Conservation (phyloP, 2,329 filamentous ascomycete genomes). For the Colletotrichum sp. region DNA sequence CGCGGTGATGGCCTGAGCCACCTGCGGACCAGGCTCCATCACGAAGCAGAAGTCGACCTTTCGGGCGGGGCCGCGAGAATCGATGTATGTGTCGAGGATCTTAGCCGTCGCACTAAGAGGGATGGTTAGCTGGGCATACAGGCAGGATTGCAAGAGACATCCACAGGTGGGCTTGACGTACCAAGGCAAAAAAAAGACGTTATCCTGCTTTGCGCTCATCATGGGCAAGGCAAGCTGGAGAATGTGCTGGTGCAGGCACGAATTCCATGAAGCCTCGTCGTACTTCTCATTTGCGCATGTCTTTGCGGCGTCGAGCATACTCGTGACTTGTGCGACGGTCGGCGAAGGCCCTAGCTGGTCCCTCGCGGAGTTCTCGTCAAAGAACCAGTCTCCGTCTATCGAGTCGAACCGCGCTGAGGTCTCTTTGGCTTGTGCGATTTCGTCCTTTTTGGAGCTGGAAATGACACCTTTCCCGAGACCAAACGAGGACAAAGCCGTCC, state of each 20-base stretch:
- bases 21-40: neutral
- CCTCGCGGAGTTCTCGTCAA: neutral
- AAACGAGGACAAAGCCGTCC: neutral
- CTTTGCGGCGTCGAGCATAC: neutral
- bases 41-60: neutral
- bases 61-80: neutral
- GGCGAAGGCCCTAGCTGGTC: neutral
- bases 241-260: neutral
- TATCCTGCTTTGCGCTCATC: neutral
- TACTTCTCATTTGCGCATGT: neutral
- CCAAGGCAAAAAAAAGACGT: neutral
- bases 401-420: neutral
- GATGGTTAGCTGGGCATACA: neutral
- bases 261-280: neutral
- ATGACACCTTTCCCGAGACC: neutral
- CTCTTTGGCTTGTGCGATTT: neutral
- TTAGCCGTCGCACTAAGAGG: neutral
- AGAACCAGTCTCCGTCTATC: neutral
- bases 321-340: neutral
- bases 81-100: neutral
- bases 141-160: neutral
- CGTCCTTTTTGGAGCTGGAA: neutral
- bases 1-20: neutral
- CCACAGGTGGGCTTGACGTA: neutral
- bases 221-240: neutral